phyloP scores from a whole-genome alignment of 2,329 filamentous ascomycete species.

The Pyrenochaeta sp. region DNA sequence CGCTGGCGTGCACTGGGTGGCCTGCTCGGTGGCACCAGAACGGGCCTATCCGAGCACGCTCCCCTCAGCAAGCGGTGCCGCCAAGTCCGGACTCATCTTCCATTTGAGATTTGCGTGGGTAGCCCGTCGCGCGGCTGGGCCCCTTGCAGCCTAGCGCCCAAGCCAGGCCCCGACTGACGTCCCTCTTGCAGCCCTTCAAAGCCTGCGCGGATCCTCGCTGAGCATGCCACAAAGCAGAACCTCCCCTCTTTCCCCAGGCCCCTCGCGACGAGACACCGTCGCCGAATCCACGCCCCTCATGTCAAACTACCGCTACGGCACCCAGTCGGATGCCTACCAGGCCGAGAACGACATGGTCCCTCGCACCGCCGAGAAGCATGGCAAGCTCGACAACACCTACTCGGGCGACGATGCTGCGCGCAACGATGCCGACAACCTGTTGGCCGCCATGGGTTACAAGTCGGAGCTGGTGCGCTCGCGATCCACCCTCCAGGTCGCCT shows the following conservation, averaged over 20 bases:
- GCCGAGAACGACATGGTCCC: slow-evolving; percentile 40
- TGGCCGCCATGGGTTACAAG: slow-evolving; percentile 71
- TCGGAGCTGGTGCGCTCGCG: slow-evolving; percentile 70
- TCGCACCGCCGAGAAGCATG: slow-evolving; percentile 32
- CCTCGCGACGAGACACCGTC: slow-evolving; percentile 15
- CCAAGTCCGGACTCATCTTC: slow-evolving; percentile 25
- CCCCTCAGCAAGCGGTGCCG: slow-evolving; percentile 15
- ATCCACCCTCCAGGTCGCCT: slow-evolving; percentile 73
- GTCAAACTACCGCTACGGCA: slow-evolving; percentile 37
- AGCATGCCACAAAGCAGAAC: slow-evolving; percentile 16
- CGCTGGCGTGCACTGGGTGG: slow-evolving; percentile 19
- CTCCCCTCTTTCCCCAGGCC: slow-evolving; percentile 13
- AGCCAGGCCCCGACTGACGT: slow-evolving; percentile 35
- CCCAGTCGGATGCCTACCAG: slow-evolving; percentile 43
- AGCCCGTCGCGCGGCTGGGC: slow-evolving; percentile 18
- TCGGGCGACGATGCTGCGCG: slow-evolving; percentile 31
- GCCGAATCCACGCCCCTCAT: slow-evolving; percentile 22
- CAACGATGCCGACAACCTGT: slow-evolving; percentile 65
- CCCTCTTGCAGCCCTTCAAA: slow-evolving; percentile 37
- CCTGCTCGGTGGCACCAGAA: slow-evolving; percentile 18
- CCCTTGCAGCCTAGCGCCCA: slow-evolving; percentile 28
- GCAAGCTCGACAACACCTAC: slow-evolving; percentile 32
- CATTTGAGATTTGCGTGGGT: slow-evolving; percentile 30
- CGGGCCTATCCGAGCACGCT: slow-evolving; percentile 16
- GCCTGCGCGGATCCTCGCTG: slow-evolving; percentile 27